These are phyloP conservation scores for Tetracladium marchalianum DNA, from an alignment of 495 filamentous ascomycete genomes.

Conservation along the genomic window DNA sequence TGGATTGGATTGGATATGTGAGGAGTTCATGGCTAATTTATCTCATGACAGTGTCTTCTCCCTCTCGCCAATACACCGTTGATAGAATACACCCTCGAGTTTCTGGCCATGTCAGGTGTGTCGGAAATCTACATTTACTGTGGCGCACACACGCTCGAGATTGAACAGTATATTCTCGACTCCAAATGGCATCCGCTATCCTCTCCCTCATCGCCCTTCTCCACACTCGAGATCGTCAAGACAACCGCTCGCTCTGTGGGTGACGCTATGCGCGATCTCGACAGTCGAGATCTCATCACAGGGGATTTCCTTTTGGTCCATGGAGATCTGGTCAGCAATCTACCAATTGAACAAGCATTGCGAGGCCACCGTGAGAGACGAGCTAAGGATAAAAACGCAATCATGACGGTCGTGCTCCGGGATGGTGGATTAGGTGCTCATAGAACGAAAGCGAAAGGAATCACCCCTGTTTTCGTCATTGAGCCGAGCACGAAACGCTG, in stretches of 20 bases:
- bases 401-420: constrained; percentile 94
- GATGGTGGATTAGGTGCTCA: constrained; percentile 61
- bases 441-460: constrained; percentile 60
- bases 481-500: constrained; percentile 74
- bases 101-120: constrained; percentile 86
- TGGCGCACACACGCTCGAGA: constrained; percentile 76
- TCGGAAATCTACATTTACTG: constrained; percentile 89
- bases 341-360: constrained; percentile 72
- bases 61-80: constrained; percentile 88
- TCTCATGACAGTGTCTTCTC: constrained; percentile 66
- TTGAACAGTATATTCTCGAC: constrained; percentile 69
- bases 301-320: constrained; percentile 89
- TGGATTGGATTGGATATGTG: not conserved
- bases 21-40: not conserved
- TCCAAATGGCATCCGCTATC: constrained; percentile 23
- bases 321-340: constrained; percentile 88
- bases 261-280: constrained; percentile 90
- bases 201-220: constrained; percentile 66
- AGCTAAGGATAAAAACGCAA: constrained; percentile 80
- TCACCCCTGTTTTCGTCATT: constrained; percentile 75
- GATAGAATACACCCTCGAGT: constrained; percentile 97
- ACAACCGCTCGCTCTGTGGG: constrained; percentile 74
- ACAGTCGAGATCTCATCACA: constrained; percentile 74
- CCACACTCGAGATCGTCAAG: constrained; percentile 71
- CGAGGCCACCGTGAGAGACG: constrained; percentile 71